A percentile compares a stretch with the other conserved stretches of the same genome.
phyloP scores from a whole-genome alignment of 306 rosid genomes.

The Cicer pinnatifidum region DNA sequence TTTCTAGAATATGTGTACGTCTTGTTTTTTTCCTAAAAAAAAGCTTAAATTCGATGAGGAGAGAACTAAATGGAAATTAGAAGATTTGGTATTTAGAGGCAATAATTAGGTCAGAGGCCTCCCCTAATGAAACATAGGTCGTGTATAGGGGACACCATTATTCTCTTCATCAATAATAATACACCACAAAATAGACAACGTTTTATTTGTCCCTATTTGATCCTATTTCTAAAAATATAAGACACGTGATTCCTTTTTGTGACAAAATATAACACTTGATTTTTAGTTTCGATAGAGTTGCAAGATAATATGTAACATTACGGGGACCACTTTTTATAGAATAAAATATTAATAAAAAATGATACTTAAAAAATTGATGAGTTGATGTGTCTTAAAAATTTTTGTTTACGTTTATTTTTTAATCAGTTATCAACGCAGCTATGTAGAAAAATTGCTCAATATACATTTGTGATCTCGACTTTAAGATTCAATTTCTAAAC shows the following conservation, averaged over 20 bases:
- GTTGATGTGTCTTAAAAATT: too few species aligned
- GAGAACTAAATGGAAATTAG: constrained; percentile 36
- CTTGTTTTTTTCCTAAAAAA: neutral
- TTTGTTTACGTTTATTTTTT: too few species aligned
- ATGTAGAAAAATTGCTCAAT: neutral
- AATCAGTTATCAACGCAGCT: neutral
- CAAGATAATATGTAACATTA: neutral
- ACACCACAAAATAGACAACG: constrained; percentile 42
- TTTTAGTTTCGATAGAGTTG: constrained; percentile 44
- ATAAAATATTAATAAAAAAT: too few species aligned
- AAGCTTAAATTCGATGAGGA: constrained; percentile 21
- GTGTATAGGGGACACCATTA: constrained; percentile 54
- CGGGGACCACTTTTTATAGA: constrained; percentile 41
- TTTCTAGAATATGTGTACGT: neutral
- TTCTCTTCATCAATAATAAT: constrained; percentile 22
- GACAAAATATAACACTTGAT: constrained; percentile 30
- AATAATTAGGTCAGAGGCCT: constrained; percentile 45
- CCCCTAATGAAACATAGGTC: constrained; percentile 68
- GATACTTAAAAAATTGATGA: too few species aligned
- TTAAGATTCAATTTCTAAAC: neutral
- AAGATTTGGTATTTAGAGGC: constrained; percentile 28
- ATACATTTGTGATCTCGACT: neutral
- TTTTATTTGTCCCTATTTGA: constrained; percentile 40
- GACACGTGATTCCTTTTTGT: constrained; percentile 22
- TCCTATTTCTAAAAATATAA: constrained; percentile 37